Evolutionary conservation across 352 stramenopile genomes (phyloP).

Genomic region (Globisporangium middletonii): DNA sequence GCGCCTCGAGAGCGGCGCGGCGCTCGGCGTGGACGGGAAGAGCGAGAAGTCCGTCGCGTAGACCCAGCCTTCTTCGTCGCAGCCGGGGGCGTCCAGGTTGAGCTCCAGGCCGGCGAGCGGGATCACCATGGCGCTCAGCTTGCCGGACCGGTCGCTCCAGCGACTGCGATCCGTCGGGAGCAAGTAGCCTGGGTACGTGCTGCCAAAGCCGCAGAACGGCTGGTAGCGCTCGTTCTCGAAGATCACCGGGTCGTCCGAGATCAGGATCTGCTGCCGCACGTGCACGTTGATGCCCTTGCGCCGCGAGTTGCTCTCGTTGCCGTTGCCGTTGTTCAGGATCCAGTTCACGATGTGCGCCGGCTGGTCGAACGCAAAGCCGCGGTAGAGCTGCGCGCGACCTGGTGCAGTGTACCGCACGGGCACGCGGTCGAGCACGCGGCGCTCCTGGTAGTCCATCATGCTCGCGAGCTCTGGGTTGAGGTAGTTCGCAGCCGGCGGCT

Average conservation of each 20-base stretch:
- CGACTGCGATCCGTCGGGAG: constrained; percentile 74
- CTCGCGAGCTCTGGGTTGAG: constrained; percentile 53
- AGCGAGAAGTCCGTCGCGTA: constrained; percentile 84
- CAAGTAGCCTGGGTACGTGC: constrained; percentile 74
- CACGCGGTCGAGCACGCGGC: constrained; percentile 48
- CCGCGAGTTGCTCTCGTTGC: constrained; percentile 27
- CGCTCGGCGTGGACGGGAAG: constrained; percentile 45
- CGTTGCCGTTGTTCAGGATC: constrained; percentile 43
- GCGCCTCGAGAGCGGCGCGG: constrained; percentile 10
- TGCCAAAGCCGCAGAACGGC: constrained; percentile 78
- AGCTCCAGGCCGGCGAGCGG: constrained; percentile 60
- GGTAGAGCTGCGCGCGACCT: constrained; percentile 50
- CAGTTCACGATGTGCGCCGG: constrained; percentile 72
- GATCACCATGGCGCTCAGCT: constrained; percentile 65
- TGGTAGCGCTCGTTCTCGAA: constrained; percentile 88
- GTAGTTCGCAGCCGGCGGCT: constrained; percentile 48
- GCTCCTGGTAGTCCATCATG: constrained; percentile 80
- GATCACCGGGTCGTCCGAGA: constrained; percentile 67
- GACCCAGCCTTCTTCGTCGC: constrained; percentile 77
- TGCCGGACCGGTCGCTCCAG: constrained; percentile 81
- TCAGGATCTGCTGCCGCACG: constrained; percentile 61
- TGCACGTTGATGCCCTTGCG: constrained; percentile 58
- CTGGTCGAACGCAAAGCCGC: constrained; percentile 80
- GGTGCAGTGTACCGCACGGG: constrained; percentile 37
- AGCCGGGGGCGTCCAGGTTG: constrained; percentile 47